Evolutionary conservation across 345 rosid genomes (phyloP).

Genomic region (Eucalyptus guilfoylei): DNA sequence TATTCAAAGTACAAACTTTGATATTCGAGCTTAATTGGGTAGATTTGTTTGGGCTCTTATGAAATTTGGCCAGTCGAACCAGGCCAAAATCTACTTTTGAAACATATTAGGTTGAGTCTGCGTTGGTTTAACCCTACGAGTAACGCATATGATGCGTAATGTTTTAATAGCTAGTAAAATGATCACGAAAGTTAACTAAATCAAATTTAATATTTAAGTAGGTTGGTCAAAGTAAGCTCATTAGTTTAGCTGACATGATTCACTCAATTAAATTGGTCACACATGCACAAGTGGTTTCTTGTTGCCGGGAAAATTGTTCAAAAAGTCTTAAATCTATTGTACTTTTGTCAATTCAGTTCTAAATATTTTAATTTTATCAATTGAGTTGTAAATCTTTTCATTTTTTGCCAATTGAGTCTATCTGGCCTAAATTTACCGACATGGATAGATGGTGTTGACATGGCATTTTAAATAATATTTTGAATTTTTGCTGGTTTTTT

Average conservation of each 20-base stretch:
- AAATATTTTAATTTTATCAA: too few relatives aligned
- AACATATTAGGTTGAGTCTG: not conserved
- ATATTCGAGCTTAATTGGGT: not conserved
- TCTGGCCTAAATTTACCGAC: fast-evolving
- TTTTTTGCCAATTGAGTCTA: too few relatives aligned
- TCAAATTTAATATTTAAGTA: not conserved
- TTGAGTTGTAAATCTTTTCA: too few relatives aligned
- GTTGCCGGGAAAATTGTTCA: too few relatives aligned
- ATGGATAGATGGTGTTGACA: fast-evolving
- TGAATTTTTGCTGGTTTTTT: too few relatives aligned
- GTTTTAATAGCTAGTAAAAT: not conserved
- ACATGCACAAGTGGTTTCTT: not conserved
- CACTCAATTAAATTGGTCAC: too few relatives aligned
- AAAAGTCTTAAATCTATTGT: fast-evolving
- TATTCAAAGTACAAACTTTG: not conserved
- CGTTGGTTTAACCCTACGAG: not conserved
- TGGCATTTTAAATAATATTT: too few relatives aligned
- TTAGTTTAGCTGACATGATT: not conserved
- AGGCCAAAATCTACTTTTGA: not conserved
- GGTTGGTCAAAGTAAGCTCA: not conserved
- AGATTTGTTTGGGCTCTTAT: not conserved
- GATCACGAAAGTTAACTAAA: not conserved
- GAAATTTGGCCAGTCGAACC: not conserved
- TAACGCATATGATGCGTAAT: not conserved
- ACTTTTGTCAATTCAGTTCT: fast-evolving